Evolutionary conservation across 1,284 basidiomycete genomes (phyloP).

Genomic region (Malassezia psittaci): DNA sequence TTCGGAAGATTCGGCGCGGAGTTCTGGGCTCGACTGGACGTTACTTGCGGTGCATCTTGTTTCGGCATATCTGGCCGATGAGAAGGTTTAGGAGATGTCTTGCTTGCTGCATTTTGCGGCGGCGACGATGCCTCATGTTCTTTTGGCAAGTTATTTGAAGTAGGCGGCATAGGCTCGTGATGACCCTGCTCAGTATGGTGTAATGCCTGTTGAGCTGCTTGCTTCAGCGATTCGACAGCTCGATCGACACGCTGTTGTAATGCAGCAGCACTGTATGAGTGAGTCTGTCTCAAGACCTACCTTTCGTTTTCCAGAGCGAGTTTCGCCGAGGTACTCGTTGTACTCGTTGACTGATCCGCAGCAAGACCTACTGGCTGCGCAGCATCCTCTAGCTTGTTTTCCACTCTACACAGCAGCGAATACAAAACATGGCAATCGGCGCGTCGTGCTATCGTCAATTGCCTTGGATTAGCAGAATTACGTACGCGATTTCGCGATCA

Average conservation of each 20-base stretch:
- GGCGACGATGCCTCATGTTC: too few species aligned
- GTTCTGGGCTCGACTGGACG: too few species aligned
- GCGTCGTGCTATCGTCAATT: not conserved
- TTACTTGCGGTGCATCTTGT: too few species aligned
- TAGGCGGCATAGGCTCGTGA: too few species aligned
- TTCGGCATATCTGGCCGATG: too few species aligned
- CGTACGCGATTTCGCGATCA: conserved; percentile 1
- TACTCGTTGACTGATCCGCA: not conserved
- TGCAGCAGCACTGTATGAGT: not conserved
- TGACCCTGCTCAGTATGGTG: too few species aligned
- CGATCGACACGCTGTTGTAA: not conserved
- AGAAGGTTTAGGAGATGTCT: too few species aligned
- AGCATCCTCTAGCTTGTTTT: conserved; percentile 1
- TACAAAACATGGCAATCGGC: conserved; percentile 4
- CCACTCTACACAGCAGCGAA: conserved; percentile 1
- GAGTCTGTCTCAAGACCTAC: not conserved
- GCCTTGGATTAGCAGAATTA: conserved; percentile 2
- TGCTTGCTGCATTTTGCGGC: too few species aligned
- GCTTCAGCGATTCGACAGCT: not conserved
- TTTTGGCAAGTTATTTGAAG: too few species aligned
- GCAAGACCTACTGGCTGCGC: not conserved
- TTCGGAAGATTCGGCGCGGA: too few species aligned
- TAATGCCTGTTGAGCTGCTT: not conserved
- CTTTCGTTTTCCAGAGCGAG: not conserved
- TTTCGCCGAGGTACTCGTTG: not conserved